Percentiles rank a stretch among this genome's conserved stretches.
Conservation (phyloP, 208 protist species). For the Trypanosomatidae sp. region DNA sequence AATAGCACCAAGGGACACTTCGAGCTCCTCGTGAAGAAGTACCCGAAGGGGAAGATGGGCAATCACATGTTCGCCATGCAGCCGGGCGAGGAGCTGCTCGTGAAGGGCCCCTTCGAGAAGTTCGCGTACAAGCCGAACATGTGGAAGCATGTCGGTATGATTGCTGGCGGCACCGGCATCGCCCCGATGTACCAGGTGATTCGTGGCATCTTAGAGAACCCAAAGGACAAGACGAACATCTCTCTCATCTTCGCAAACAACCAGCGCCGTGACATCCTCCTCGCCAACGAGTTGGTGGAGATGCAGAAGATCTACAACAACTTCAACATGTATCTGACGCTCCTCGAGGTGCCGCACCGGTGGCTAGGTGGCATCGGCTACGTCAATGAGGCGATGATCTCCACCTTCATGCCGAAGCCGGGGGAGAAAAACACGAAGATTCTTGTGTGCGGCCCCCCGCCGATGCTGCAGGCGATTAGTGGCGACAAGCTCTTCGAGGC, state of each 20-base stretch:
- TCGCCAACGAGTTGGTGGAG: conserved; percentile 85
- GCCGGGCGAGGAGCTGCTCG: conserved; percentile 84
- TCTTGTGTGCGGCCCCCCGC: conserved; percentile 82
- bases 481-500: conserved; percentile 75
- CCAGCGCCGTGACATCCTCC: conserved; percentile 90
- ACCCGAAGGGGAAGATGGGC: conserved; percentile 91
- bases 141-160: conserved; percentile 92
- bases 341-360: conserved; percentile 69
- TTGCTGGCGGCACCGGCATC: conserved; percentile 92
- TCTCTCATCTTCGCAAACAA: conserved; percentile 90
- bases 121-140: conserved; percentile 85
- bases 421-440: conserved; percentile 72
- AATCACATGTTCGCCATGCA: conserved; percentile 90
- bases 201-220: conserved; percentile 70
- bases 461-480: conserved; percentile 86
- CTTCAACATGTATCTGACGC: conserved; percentile 90
- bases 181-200: conserved; percentile 92
- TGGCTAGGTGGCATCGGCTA: conserved; percentile 87
- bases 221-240: conserved; percentile 82
- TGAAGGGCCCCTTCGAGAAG: conserved; percentile 91
- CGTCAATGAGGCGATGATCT: conserved; percentile 76
- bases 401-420: conserved; percentile 81
- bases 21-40: conserved; percentile 85
- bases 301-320: conserved; percentile 75
- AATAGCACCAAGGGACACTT: conserved; percentile 78